Conservation (phyloP, 352 stramenopile genomes). For the Phytophthora ramorum region DNA sequence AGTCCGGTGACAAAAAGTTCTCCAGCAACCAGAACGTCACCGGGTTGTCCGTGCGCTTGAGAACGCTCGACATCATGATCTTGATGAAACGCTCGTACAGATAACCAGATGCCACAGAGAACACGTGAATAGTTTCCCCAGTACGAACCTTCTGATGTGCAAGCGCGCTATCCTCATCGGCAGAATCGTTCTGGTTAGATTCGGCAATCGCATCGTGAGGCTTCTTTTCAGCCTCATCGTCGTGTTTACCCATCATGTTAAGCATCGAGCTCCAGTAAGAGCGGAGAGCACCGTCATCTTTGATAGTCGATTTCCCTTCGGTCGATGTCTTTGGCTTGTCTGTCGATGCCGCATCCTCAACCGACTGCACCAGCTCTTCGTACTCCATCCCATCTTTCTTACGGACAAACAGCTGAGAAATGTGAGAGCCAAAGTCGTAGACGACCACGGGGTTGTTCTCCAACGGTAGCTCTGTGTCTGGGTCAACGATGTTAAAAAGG, state of each 20-base stretch:
- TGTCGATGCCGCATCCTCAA: constrained; percentile 24
- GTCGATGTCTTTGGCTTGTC: constrained; percentile 18
- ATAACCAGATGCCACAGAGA: constrained; percentile 97
- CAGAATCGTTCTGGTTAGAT: constrained; percentile 8
- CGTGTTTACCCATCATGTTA: constrained; percentile 65
- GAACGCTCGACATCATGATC: constrained; percentile 99
- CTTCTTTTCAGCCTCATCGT: constrained; percentile 15
- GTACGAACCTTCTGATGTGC: constrained; percentile 44
- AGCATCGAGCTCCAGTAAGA: constrained; percentile 84
- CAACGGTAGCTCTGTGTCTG: constrained; percentile 45
- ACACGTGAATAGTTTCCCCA: constrained; percentile 98
- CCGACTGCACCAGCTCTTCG: constrained; percentile 58
- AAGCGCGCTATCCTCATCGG: constrained; percentile 20
- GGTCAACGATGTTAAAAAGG: constrained; percentile 81
- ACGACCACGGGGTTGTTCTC: constrained; percentile 59
- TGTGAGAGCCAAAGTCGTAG: constrained; percentile 88
- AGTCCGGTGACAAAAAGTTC: constrained; percentile 98
- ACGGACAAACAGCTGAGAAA: constrained; percentile 91
- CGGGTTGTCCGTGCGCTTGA: constrained; percentile 95
- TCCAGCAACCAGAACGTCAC: constrained; percentile 99
- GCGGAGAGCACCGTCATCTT: constrained; percentile 55
- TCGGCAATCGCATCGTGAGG: constrained; percentile 20
- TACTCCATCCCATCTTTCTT: constrained; percentile 92
- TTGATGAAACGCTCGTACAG: constrained; percentile 99
- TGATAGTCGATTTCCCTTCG: constrained; percentile 40